A percentile compares a stretch with the other conserved stretches of the same genome.
Evolutionary conservation across 345 rosid genomes (phyloP).

Genomic region (Moricandia arvensis): DNA sequence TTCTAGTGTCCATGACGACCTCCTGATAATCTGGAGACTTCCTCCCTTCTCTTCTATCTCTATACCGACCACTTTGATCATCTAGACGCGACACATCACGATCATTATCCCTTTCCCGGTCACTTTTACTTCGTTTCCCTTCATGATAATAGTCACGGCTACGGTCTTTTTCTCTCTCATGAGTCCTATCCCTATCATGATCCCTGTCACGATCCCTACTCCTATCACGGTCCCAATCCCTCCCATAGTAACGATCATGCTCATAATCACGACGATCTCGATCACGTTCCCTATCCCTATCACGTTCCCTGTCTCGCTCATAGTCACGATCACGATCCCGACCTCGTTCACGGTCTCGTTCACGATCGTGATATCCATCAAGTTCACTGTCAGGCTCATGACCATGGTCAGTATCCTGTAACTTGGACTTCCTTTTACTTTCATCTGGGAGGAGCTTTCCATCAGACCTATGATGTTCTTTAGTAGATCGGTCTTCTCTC

Average conservation of each 20-base stretch:
- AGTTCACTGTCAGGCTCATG: constrained; percentile 41
- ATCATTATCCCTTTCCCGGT: constrained; percentile 45
- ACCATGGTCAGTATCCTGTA: constrained; percentile 49
- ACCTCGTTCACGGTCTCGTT: constrained; percentile 30
- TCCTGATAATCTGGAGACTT: constrained; percentile 67
- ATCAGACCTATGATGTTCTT: constrained; percentile 57
- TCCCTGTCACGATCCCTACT: constrained; percentile 45
- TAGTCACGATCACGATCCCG: constrained; percentile 45
- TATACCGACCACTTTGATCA: constrained; percentile 56
- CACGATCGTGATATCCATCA: constrained; percentile 37
- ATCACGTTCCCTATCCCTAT: constrained; percentile 32
- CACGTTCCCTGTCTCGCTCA: constrained; percentile 38
- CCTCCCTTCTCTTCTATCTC: constrained; percentile 62
- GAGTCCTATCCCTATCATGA: constrained; percentile 41
- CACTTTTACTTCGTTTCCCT: constrained; percentile 39
- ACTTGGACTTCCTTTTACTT: constrained; percentile 64
- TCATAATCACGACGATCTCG: constrained; percentile 43
- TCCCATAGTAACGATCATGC: constrained; percentile 38
- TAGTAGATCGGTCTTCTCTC: constrained; percentile 59
- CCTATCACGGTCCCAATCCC: constrained; percentile 35
- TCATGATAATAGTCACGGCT: constrained; percentile 45
- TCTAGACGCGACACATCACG: constrained; percentile 45
- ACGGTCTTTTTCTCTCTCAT: constrained; percentile 43
- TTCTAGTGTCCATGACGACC: constrained; percentile 45
- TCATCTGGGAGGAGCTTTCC: constrained; percentile 58